Conservation (phyloP, 176 grass and related monocot species). For the Oryza australiensis region DNA sequence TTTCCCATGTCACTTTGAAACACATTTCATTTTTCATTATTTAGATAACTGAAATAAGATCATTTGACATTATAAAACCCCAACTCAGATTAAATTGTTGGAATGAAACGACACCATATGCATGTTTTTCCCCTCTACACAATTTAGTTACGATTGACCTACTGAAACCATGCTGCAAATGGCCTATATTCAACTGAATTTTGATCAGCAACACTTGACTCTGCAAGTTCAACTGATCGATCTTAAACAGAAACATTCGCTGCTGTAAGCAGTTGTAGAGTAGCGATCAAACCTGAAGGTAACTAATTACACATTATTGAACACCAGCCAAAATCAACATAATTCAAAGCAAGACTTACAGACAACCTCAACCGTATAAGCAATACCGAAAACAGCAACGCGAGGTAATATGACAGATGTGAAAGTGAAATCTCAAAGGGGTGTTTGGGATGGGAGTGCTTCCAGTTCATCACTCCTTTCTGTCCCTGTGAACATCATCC, state of each 20-base stretch:
- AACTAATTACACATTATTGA: neutral
- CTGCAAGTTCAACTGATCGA: neutral
- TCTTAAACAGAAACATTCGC: neutral
- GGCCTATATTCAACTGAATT: too few species aligned
- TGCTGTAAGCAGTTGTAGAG: neutral
- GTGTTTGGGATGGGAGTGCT: neutral
- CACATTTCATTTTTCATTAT: neutral
- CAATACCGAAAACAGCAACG: neutral
- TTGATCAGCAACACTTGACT: too few species aligned
- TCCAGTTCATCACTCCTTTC: neutral
- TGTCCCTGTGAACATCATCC: slow-evolving; percentile 60
- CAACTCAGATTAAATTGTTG: neutral
- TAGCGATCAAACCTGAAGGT: neutral
- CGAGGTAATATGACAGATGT: neutral
- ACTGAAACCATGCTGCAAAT: neutral
- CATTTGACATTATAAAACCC: neutral
- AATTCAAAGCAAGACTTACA: neutral
- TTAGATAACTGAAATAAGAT: neutral
- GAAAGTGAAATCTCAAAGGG: neutral
- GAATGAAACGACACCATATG: neutral
- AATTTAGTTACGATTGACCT: neutral
- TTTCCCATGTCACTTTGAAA: neutral
- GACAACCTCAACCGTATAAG: neutral
- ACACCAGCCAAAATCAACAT: neutral
- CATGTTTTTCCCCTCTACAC: neutral